These are phyloP conservation scores for Ascochyta viciae-villosae DNA, from an alignment of 2,329 filamentous ascomycete species.

Conservation along the genomic window DNA sequence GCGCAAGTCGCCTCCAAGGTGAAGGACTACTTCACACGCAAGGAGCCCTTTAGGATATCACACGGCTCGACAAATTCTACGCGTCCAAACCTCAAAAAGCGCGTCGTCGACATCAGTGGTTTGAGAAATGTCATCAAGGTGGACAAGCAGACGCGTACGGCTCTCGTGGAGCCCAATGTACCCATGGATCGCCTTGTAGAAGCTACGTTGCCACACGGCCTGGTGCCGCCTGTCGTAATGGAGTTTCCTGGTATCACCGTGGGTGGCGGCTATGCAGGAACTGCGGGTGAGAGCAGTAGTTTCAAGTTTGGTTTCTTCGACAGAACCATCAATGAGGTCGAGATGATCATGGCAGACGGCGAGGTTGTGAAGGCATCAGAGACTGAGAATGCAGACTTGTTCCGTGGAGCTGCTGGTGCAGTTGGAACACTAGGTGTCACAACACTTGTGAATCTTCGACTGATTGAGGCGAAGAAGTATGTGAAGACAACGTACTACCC, in stretches of 20 bases:
- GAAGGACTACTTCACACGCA: constrained; percentile 57
- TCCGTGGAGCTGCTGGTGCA: constrained; percentile 69
- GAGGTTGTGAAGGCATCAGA: constrained; percentile 63
- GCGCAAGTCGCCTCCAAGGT: constrained; percentile 56
- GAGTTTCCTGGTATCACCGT: constrained; percentile 77
- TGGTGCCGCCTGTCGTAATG: constrained; percentile 72
- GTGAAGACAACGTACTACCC: constrained; percentile 60
- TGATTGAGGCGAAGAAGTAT: constrained; percentile 55
- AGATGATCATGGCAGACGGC: constrained; percentile 70
- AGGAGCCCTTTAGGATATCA: constrained; percentile 73
- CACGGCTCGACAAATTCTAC: constrained; percentile 82
- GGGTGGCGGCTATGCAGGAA: constrained; percentile 72
- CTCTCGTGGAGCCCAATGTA: constrained; percentile 74
- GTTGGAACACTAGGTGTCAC: constrained; percentile 73
- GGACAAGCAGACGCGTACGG: constrained; percentile 61
- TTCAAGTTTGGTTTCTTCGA: constrained; percentile 75
- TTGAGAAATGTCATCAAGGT: constrained; percentile 70
- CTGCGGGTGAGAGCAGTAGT: constrained; percentile 71
- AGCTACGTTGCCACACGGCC: constrained; percentile 61
- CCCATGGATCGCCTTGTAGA: constrained; percentile 70
- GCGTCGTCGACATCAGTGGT: constrained; percentile 69
- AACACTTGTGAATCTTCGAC: constrained; percentile 61
- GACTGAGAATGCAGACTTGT: constrained; percentile 64
- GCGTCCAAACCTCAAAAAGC: constrained; percentile 56
- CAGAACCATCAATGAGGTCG: constrained; percentile 65